These are phyloP conservation scores for Diaporthe batatas DNA, from an alignment of 2,329 filamentous ascomycete species.

Conservation along the genomic window DNA sequence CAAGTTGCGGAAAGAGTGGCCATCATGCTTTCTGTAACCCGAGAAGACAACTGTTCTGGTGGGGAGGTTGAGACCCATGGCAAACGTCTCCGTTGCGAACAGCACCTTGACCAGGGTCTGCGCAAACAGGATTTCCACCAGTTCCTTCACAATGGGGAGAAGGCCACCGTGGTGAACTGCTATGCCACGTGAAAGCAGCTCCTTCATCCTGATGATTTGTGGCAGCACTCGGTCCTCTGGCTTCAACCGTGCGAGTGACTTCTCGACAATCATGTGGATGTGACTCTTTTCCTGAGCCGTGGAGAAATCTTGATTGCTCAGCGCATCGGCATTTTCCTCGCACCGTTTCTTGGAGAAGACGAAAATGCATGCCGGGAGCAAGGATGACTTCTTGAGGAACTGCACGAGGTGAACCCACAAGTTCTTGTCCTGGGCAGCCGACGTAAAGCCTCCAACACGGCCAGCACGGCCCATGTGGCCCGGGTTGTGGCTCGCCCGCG, in stretches of 20 bases:
- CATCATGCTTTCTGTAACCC: conserved; percentile 96
- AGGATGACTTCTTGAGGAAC: conserved; percentile 85
- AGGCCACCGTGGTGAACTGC: conserved; percentile 97
- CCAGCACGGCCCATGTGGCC: conserved; percentile 94
- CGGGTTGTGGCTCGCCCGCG: conserved; percentile 71
- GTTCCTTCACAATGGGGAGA: conserved; percentile 95
- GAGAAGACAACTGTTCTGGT: conserved; percentile 98
- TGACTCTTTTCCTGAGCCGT: conserved; percentile 94
- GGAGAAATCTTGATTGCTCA: conserved; percentile 95
- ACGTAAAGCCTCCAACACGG: conserved; percentile 86
- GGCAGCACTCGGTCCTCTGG: conserved; percentile 91
- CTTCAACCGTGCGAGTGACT: conserved; percentile 90
- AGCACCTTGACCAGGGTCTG: conserved; percentile 95
- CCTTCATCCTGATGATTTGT: conserved; percentile 89
- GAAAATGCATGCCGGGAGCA: conserved; percentile 95
- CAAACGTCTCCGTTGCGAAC: conserved; percentile 98
- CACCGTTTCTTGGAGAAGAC: conserved; percentile 99
- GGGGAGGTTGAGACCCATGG: conserved; percentile 96
- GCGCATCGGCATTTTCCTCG: conserved; percentile 95
- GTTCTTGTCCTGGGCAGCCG: conserved; percentile 93
- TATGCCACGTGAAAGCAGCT: conserved; percentile 88
- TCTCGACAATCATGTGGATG: conserved; percentile 97
- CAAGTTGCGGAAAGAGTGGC: conserved; percentile 89
- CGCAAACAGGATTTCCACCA: conserved; percentile 96
- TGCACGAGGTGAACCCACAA: conserved; percentile 97